A percentile compares a stretch with the other conserved stretches of the same genome.
Evolutionary conservation across 2,329 filamentous ascomycete genomes (phyloP).

Genomic region (Ustulina deusta): DNA sequence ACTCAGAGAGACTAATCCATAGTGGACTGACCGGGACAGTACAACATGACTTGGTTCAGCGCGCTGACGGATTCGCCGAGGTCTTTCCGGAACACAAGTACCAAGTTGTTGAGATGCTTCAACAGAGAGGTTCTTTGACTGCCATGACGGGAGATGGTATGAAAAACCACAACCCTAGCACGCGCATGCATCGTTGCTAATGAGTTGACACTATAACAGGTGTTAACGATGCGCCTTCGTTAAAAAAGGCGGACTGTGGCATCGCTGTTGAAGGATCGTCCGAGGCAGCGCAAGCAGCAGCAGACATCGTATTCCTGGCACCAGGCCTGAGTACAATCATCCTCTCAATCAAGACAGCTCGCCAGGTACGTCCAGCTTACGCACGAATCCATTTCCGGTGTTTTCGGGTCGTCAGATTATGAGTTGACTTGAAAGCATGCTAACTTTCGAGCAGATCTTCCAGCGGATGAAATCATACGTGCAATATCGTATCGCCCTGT

Average conservation of each 20-base stretch:
- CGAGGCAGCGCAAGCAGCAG: constrained; percentile 77
- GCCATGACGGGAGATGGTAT: constrained; percentile 78
- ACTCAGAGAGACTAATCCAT: constrained; percentile 81
- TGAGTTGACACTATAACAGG: constrained; percentile 46
- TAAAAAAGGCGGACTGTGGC: constrained; percentile 81
- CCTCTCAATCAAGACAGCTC: constrained; percentile 78
- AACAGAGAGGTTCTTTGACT: constrained; percentile 78
- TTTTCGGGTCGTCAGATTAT: not conserved
- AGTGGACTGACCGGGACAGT: constrained; percentile 79
- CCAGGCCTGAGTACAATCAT: constrained; percentile 79
- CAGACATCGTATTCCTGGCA: constrained; percentile 80
- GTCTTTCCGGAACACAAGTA: constrained; percentile 83
- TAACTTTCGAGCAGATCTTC: constrained; percentile 67
- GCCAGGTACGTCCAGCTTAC: constrained; percentile 54
- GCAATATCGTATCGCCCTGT: constrained; percentile 81
- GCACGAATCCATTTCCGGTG: not conserved
- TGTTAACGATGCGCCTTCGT: constrained; percentile 79
- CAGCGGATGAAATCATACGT: constrained; percentile 84
- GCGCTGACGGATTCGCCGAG: constrained; percentile 79
- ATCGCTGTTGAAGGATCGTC: constrained; percentile 79
- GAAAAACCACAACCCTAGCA: constrained; percentile 1
- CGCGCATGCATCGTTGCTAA: constrained; percentile 21
- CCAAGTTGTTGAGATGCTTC: constrained; percentile 80
- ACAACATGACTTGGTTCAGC: constrained; percentile 81
- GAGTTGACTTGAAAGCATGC: constrained; percentile 2